These are phyloP conservation scores for Candida glucosophila DNA, from an alignment of 1,139 yeast genomes.

Conservation along the genomic window DNA sequence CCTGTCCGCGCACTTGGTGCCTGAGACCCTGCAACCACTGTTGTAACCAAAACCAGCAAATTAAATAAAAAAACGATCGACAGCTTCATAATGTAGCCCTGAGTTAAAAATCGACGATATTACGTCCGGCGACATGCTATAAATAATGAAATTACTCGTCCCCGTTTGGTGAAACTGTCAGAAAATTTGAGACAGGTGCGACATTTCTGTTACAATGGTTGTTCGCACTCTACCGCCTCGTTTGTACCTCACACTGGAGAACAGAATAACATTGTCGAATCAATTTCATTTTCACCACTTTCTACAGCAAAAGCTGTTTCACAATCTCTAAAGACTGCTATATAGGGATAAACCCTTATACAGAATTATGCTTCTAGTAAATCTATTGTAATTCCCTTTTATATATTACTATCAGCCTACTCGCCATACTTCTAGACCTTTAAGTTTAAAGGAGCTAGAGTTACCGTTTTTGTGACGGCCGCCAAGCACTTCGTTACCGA, in stretches of 20 bases:
- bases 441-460: conserved; percentile 53
- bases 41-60: no score
- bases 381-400: neutral
- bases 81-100: no score
- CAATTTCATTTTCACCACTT: neutral
- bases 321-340: neutral
- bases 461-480: conserved; percentile 29
- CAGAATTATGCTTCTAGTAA: conserved; percentile 1
- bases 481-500: conserved; percentile 77
- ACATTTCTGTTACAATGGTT: no score
- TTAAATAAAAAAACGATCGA: no score
- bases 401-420: conserved; percentile 32
- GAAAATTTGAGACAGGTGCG: no score
- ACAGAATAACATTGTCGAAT: neutral
- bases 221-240: no score
- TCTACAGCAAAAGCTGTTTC: neutral
- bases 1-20: no score
- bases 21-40: no score
- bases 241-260: neutral
- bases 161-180: no score
- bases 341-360: conserved; percentile 1
- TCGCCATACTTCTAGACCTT: conserved; percentile 84
- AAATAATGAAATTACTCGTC: no score
- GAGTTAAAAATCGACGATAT: no score
- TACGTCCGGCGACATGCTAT: no score